Evolutionary conservation across 2,329 filamentous ascomycete genomes (phyloP), one percentile per base, ranked within the genome.

Genomic region (Daldinia sp.): DNA sequence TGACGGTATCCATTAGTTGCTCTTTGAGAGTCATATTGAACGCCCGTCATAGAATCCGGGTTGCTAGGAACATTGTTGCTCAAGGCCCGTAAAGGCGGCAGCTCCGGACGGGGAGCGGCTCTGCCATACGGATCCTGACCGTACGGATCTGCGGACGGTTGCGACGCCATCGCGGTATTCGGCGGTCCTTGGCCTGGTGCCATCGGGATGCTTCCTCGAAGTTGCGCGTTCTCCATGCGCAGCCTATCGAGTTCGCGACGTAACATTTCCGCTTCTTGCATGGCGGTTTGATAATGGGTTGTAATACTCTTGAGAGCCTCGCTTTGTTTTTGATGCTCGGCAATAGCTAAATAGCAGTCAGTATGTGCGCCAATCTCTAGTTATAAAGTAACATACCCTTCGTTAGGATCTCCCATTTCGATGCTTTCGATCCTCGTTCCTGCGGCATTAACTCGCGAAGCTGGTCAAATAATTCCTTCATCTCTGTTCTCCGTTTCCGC

Each of bases 341-440:
- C 79, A 60, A 89, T 89, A 15, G 87, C 87, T 88, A n/a, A 23
- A 15, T 0, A 25, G 1, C 43, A 19, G 48, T 75, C 23, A 75
- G 65, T 55, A 65, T 66, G 45, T 67, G 55, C 32, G 54, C 4
- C 6, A 17, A 55, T 25, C 4, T n/a, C 39, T 17, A 34, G 55
- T 41, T 17, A 41, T 35, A 27, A 3, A 29, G 29, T 9, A n/a
- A 74, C 83, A 65, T 79, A 94, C 92, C 90, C 82, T 94, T 94
- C 2, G 90, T 93, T 13, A 96, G 75, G 49, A 94, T 93, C 71
- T 96, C 92, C 92, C 92, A 96, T 71, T 96, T 96, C 69, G 91
- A 94, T 0, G 92, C 92, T 75, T 95, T 96, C 21, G 90, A 90
- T 1, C 92, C 92, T 13, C 92, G 87, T 71, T 92, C 91, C 69